These are phyloP conservation scores for Ceratocystis diversiconidia DNA, from an alignment of 2,329 filamentous ascomycete genomes.

Conservation along the genomic window DNA sequence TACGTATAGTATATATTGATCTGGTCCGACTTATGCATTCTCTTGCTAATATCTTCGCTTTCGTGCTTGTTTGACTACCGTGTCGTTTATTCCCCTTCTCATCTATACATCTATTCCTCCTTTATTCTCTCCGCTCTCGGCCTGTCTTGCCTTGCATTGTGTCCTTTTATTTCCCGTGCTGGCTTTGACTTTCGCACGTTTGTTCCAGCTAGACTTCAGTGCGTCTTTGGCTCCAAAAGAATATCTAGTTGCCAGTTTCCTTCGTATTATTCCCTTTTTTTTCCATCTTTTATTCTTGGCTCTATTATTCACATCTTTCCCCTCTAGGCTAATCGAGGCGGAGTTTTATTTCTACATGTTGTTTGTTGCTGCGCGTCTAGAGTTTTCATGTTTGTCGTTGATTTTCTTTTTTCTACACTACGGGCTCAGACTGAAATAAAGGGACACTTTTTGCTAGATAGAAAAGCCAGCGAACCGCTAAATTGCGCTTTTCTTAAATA, in stretches of 20 bases:
- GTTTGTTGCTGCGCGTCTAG: neutral
- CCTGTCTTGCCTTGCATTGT: neutral
- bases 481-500: no score
- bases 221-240: neutral
- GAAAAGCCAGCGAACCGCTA: neutral
- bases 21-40: no score
- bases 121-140: neutral
- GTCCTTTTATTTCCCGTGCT: neutral
- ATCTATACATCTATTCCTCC: no score
- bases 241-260: neutral
- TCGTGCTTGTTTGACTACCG: neutral
- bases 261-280: neutral
- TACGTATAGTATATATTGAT: no score
- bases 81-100: neutral
- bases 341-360: neutral
- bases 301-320: neutral
- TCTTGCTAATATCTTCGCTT: neutral
- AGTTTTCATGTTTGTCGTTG: neutral
- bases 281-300: neutral
- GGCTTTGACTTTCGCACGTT: neutral
- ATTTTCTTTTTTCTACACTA: neutral
- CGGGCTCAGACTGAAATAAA: neutral
- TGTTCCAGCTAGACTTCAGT: neutral
- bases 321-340: neutral
- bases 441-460: neutral